Evolutionary conservation across 192 early-diverging fungal species (phyloP), one percentile per base, ranked within the genome.

Genomic region (Linnemannia elongata): DNA sequence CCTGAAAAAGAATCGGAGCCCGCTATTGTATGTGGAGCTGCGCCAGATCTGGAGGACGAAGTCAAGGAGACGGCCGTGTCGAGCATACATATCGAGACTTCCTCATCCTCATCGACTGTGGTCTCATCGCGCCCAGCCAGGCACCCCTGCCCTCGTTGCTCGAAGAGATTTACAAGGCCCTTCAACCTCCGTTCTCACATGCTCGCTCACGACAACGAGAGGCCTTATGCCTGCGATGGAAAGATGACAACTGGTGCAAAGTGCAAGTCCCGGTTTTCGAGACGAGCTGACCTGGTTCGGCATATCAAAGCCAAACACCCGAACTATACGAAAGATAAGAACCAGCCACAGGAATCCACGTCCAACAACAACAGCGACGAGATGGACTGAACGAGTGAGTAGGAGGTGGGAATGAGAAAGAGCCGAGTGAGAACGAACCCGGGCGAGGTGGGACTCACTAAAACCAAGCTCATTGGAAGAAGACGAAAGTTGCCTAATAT

Each of bases 131-230:
- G 27, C n/a, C 71, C 30, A 15, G 42, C 75, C 30, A 60, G 27
- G 24, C 68, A 74, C 38, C 18, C 24, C 6, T 83, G 82, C 42
- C 54, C n/a, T 4, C 27, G 47, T 9, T 83, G 82, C 42, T 27
- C 15, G 2, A 71, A 63, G 38, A 10, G 5, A 1, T 84, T 74
- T 24, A 84, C 82, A 17, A 60, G 82, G 6, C 82, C 77, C 3
- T 84, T 84, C 77, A 84, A 84, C 24, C 60, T 84, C 0, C 82
- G 82, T 15, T 78, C 76, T 20, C 82, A 84, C 38, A 73, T 78
- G 38, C 68, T 79, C 10, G 68, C 63, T 1, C 82, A 84, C 42
- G 66, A 72, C 38, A 52, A 73, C 12, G 75, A 36, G 42, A 68
- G 33, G 41, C 82, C 82, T 4, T 79, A 75, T 72, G 66, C 38